These are phyloP conservation scores for Biscogniauxia marginata DNA, from an alignment of 2,329 filamentous ascomycete genomes.

Conservation along the genomic window DNA sequence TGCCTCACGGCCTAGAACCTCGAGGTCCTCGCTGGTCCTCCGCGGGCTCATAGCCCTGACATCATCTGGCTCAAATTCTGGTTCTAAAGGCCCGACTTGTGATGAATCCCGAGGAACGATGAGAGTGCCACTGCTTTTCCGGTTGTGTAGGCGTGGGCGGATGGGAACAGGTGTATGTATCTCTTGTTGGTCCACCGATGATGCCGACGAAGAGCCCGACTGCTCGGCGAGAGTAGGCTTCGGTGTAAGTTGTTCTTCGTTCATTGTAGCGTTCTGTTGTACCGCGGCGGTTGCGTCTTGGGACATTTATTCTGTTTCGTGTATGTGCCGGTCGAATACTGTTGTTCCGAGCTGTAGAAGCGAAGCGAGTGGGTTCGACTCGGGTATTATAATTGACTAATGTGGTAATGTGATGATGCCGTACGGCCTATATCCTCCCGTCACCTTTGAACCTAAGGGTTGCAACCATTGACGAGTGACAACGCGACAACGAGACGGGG, in stretches of 20 bases:
- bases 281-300: not conserved
- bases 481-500: not conserved
- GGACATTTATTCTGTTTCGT: not conserved
- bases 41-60: slow-evolving; percentile 93
- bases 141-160: slow-evolving; percentile 67
- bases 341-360: slow-evolving; percentile 10
- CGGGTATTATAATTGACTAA: not conserved
- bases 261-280: slow-evolving; percentile 22
- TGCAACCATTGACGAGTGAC: slow-evolving; percentile 17
- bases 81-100: slow-evolving; percentile 69
- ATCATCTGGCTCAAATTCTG: slow-evolving; percentile 80
- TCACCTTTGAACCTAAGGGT: slow-evolving; percentile 17
- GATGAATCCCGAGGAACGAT: slow-evolving; percentile 76
- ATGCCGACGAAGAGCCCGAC: slow-evolving; percentile 32
- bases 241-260: slow-evolving; percentile 16
- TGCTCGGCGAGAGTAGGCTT: slow-evolving; percentile 28
- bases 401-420: not conserved
- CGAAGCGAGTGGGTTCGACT: slow-evolving; percentile 4
- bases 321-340: slow-evolving; percentile 4
- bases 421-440: slow-evolving; percentile 22
- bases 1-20: slow-evolving; percentile 81
- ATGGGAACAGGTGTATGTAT: slow-evolving; percentile 52
- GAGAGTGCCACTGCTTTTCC: slow-evolving; percentile 79
- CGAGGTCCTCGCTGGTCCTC: slow-evolving; percentile 85
- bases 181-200: slow-evolving; percentile 28